Percentiles rank a stretch among this genome's conserved stretches.
Evolutionary conservation across 495 filamentous ascomycete species (phyloP).

Genomic region (Wilcoxina mikolae): DNA sequence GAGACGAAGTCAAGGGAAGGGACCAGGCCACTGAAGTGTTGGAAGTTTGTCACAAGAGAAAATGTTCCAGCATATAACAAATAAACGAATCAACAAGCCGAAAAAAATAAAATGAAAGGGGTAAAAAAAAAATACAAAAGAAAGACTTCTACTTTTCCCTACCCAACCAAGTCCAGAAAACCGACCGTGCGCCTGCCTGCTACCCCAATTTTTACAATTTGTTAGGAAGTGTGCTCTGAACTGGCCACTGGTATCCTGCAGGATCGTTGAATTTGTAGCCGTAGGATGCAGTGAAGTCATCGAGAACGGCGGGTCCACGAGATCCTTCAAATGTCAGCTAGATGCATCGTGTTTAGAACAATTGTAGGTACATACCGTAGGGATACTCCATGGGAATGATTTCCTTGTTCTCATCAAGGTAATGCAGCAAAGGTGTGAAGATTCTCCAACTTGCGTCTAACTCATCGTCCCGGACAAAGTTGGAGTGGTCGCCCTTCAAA

Average conservation of each 20-base stretch:
- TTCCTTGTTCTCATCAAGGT: slow-evolving; percentile 96
- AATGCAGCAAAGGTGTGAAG: slow-evolving; percentile 93
- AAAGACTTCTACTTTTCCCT: neutral
- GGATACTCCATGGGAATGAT: slow-evolving; percentile 99
- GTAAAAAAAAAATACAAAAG: slow-evolving; percentile 31
- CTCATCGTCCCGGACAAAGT: slow-evolving; percentile 99
- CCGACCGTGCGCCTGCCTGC: neutral
- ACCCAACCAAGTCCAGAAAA: neutral
- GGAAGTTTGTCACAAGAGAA: too few species aligned
- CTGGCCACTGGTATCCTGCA: slow-evolving; percentile 89
- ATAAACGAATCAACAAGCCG: too few species aligned
- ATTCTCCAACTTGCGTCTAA: slow-evolving; percentile 97
- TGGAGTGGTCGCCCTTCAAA: slow-evolving; percentile 97
- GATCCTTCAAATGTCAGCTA: slow-evolving; percentile 48
- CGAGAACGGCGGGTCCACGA: slow-evolving; percentile 86
- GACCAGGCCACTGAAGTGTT: too few species aligned
- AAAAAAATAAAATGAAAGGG: neutral
- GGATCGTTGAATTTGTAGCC: slow-evolving; percentile 98
- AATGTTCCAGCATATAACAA: too few species aligned
- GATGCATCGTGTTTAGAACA: slow-evolving; percentile 10
- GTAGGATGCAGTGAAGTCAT: slow-evolving; percentile 95
- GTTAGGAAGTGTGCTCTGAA: slow-evolving; percentile 47
- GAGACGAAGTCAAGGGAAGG: too few species aligned
- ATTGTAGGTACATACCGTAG: slow-evolving; percentile 59
- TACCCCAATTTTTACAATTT: slow-evolving; percentile 43